Conservation (phyloP, 2,329 filamentous ascomycete species). For the Capronia epimyces region DNA sequence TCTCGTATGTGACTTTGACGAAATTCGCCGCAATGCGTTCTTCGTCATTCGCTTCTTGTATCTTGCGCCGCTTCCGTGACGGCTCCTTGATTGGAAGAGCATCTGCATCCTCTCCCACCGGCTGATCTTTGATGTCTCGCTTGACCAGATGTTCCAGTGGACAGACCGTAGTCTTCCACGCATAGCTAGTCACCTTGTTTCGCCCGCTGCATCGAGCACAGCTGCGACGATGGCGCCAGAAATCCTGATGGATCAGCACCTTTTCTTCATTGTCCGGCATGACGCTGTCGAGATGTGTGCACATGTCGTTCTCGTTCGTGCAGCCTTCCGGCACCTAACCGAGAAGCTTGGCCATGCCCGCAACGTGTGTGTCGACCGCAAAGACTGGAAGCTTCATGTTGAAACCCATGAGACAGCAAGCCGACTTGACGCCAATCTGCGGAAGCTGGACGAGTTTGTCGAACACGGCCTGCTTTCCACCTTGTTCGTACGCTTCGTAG, state of each 20-base stretch:
- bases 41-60: not conserved
- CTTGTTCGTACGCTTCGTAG: slow-evolving; percentile 11
- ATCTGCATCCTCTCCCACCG: not conserved
- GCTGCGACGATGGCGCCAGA: slow-evolving; percentile 57
- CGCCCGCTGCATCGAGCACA: slow-evolving; percentile 55
- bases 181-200: slow-evolving; percentile 54
- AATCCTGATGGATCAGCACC: slow-evolving; percentile 57
- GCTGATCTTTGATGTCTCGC: not conserved
- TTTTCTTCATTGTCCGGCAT: slow-evolving; percentile 55
- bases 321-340: slow-evolving; percentile 53
- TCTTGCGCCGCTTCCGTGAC: slow-evolving; percentile 3
- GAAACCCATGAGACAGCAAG: slow-evolving; percentile 59
- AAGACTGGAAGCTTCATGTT: slow-evolving; percentile 58
- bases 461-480: slow-evolving; percentile 23
- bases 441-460: slow-evolving; percentile 33
- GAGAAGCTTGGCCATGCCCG: slow-evolving; percentile 57
- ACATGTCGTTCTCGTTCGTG: slow-evolving; percentile 21
- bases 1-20: slow-evolving; percentile 11
- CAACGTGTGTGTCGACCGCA: slow-evolving; percentile 63
- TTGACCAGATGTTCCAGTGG: slow-evolving; percentile 18
- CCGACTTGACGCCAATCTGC: slow-evolving; percentile 60
- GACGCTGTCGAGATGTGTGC: slow-evolving; percentile 52
- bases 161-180: slow-evolving; percentile 53
- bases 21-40: slow-evolving; percentile 3
- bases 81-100: not conserved